Percentiles rank a stretch among this genome's conserved stretches.
These are phyloP conservation scores for Juncus inflexus DNA, from an alignment of 176 grass and related monocot species.

Conservation along the genomic window DNA sequence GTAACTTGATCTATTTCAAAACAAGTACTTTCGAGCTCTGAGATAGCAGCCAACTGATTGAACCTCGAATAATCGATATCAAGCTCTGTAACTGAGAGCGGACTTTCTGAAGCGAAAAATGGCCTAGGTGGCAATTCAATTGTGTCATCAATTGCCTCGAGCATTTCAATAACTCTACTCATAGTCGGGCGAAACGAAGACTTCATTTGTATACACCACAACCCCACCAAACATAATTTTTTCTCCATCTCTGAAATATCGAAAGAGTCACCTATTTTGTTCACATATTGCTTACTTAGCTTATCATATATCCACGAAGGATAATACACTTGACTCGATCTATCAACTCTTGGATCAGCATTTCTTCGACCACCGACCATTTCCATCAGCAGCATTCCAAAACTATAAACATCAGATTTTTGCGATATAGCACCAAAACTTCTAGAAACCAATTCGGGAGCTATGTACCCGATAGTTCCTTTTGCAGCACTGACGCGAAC, in stretches of 20 bases:
- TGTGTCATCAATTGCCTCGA: neutral
- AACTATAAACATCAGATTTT: too few relatives aligned
- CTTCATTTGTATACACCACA: neutral
- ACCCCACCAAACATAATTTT: neutral
- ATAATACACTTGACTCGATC: neutral
- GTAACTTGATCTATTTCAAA: too few relatives aligned
- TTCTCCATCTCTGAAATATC: too few relatives aligned
- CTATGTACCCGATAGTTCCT: too few relatives aligned
- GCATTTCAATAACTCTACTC: conserved; percentile 23
- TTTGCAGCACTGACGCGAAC: conserved; percentile 13
- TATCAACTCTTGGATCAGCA: conserved; percentile 14
- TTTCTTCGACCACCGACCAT: conserved; percentile 27
- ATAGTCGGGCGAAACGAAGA: neutral
- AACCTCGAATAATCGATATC: too few relatives aligned
- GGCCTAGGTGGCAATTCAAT: neutral
- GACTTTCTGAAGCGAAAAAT: conserved; percentile 7
- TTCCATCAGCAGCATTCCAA: neutral
- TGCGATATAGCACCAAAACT: too few relatives aligned
- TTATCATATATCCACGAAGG: too few relatives aligned
- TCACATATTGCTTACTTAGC: too few relatives aligned
- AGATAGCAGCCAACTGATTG: too few relatives aligned
- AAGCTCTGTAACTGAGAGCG: too few relatives aligned
- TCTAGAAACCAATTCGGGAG: too few relatives aligned
- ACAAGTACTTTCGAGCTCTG: too few relatives aligned
- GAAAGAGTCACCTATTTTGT: neutral